Evolutionary conservation across 1,284 basidiomycete genomes (phyloP).

Genomic region (Cronartium ribicola): DNA sequence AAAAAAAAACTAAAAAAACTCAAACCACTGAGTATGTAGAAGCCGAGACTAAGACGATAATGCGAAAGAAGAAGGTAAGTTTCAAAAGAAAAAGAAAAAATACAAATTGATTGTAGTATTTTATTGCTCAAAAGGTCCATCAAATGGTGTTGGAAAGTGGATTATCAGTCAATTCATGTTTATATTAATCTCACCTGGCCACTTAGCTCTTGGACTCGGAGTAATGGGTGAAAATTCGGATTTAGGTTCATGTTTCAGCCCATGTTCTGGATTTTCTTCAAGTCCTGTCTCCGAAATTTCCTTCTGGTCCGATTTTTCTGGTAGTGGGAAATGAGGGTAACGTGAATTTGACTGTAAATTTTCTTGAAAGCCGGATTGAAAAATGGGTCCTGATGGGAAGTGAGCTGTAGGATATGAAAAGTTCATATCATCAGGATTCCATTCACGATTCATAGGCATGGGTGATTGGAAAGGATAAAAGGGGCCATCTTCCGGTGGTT

Average conservation of each 20-base stretch:
- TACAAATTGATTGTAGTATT: not conserved
- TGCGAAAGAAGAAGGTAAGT: too few relatives aligned
- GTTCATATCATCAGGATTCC: not conserved
- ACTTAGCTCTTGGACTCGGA: slow-evolving; percentile 15
- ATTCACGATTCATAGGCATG: not conserved
- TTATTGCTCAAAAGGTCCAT: slow-evolving; percentile 1
- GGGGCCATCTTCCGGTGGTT: not conserved
- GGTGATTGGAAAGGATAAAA: slow-evolving; percentile 1
- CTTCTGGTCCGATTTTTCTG: not conserved
- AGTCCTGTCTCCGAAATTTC: not conserved
- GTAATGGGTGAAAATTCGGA: slow-evolving; percentile 30
- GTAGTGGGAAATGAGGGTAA: not conserved
- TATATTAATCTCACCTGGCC: slow-evolving; percentile 14
- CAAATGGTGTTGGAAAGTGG: not conserved
- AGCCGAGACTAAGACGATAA: too few relatives aligned
- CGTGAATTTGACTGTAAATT: not conserved
- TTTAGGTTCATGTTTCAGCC: not conserved
- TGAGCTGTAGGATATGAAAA: slow-evolving; percentile 1
- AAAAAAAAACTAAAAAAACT: too few relatives aligned
- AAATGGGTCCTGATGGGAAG: not conserved
- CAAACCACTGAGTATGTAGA: too few relatives aligned
- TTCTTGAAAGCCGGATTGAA: not conserved
- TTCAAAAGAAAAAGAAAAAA: too few relatives aligned
- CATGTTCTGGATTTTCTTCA: not conserved
- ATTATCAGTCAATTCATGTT: not conserved